phyloP scores from a whole-genome alignment of 2,329 filamentous ascomycete genomes.

The Ascochyta lentis region DNA sequence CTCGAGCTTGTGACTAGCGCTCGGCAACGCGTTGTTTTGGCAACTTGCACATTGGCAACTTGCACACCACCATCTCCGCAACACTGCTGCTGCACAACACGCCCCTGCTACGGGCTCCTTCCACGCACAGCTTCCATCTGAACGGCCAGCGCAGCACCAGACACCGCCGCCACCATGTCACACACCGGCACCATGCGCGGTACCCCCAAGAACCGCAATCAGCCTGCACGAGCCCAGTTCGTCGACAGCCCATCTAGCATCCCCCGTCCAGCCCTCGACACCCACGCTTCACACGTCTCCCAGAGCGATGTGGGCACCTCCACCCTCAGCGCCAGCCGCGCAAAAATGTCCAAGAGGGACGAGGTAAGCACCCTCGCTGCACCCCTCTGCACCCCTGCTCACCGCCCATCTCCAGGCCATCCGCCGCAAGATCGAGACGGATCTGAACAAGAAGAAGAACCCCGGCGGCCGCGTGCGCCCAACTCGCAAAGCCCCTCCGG shows the following conservation, averaged over 20 bases:
- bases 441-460: conserved; percentile 97
- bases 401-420: conserved; percentile 72
- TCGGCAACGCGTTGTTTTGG: conserved; percentile 16
- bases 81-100: conserved; percentile 6
- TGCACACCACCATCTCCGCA: conserved; percentile 1
- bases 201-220: conserved; percentile 70
- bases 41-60: background rate
- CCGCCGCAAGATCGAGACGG: conserved; percentile 93
- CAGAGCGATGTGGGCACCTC: conserved; percentile 67
- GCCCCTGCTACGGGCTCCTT: conserved; percentile 4
- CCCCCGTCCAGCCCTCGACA: conserved; percentile 74
- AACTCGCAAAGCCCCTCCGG: conserved; percentile 91
- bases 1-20: conserved; percentile 16
- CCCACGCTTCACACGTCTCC: conserved; percentile 52
- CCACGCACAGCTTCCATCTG: conserved; percentile 9
- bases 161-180: conserved; percentile 58
- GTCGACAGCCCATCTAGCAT: conserved; percentile 74
- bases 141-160: conserved; percentile 24
- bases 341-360: conserved; percentile 97
- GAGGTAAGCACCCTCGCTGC: conserved; percentile 70
- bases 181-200: conserved; percentile 71
- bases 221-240: conserved; percentile 47
- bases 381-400: conserved; percentile 1
- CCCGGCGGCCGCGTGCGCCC: conserved; percentile 78
- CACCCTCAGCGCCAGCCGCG: conserved; percentile 87